Evolutionary conservation across 768 basidiomycete species (phyloP).

Genomic region (Suillus bovinus): DNA sequence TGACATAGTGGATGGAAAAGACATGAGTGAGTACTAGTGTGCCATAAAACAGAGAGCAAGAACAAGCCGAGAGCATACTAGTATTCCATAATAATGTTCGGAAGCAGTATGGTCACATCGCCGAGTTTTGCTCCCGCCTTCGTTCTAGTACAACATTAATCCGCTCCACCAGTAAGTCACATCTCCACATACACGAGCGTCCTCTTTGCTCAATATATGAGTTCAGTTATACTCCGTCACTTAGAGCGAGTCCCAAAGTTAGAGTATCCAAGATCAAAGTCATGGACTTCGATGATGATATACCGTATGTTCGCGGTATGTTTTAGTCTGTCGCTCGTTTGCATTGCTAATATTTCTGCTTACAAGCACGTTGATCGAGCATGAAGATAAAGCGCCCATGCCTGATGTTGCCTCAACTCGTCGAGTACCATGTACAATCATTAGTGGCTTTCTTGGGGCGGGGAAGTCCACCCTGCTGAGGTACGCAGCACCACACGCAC

Average conservation of each 20-base stretch:
- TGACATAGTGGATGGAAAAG: conserved; percentile 7
- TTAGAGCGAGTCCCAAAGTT: neutral
- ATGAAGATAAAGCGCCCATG: conserved; percentile 6
- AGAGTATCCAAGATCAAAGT: conserved; percentile 5
- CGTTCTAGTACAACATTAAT: conserved; percentile 1
- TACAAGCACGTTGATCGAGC: conserved; percentile 35
- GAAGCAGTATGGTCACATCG: conserved; percentile 14
- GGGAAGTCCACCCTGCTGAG: conserved; percentile 93
- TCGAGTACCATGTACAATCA: conserved; percentile 85
- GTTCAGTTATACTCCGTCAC: neutral
- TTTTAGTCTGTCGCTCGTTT: conserved; percentile 13
- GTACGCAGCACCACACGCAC: conserved; percentile 37
- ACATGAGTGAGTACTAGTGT: conserved; percentile 4
- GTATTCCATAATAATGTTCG: conserved; percentile 29
- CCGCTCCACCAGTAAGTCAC: neutral
- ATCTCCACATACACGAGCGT: neutral
- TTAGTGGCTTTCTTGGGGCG: conserved; percentile 92
- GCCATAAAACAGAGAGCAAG: conserved; percentile 1
- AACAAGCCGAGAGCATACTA: neutral
- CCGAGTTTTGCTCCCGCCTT: neutral
- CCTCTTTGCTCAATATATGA: neutral
- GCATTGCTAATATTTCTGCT: conserved; percentile 4
- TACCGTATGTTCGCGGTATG: conserved; percentile 45
- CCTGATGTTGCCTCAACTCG: conserved; percentile 14
- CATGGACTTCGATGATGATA: conserved; percentile 59